Evolutionary conservation across 306 rosid genomes (phyloP).

Genomic region (Casuarina cunninghamiana): DNA sequence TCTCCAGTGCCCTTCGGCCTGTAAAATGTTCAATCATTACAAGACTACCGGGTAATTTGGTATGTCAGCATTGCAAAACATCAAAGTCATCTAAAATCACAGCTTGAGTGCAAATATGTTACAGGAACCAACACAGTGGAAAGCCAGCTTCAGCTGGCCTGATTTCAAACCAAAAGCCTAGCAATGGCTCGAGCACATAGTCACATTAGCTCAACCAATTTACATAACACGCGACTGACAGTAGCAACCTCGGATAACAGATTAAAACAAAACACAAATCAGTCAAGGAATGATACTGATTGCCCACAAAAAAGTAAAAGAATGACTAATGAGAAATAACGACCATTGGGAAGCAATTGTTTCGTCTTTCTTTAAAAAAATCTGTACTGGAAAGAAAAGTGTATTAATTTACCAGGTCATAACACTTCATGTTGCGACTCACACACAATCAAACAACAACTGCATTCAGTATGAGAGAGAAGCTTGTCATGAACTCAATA

Average conservation of each 20-base stretch:
- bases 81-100: neutral
- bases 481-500: neutral
- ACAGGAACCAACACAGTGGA: neutral
- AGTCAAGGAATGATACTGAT: neutral
- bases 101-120: neutral
- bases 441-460: neutral
- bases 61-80: neutral
- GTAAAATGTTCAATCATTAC: slow-evolving; percentile 18
- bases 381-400: no score
- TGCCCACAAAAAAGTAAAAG: no score
- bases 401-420: neutral
- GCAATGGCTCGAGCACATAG: neutral
- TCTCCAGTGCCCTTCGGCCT: slow-evolving; percentile 77
- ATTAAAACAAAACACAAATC: neutral
- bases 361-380: no score
- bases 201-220: neutral
- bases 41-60: neutral
- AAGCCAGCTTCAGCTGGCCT: no score
- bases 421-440: neutral
- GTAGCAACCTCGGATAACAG: neutral
- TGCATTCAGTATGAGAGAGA: no score
- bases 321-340: neutral
- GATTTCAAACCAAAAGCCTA: neutral
- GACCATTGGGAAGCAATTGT: neutral
- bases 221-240: neutral